Conservation (phyloP, 768 basidiomycete species). For the Tylopilus plumbeoviolaceoides region DNA sequence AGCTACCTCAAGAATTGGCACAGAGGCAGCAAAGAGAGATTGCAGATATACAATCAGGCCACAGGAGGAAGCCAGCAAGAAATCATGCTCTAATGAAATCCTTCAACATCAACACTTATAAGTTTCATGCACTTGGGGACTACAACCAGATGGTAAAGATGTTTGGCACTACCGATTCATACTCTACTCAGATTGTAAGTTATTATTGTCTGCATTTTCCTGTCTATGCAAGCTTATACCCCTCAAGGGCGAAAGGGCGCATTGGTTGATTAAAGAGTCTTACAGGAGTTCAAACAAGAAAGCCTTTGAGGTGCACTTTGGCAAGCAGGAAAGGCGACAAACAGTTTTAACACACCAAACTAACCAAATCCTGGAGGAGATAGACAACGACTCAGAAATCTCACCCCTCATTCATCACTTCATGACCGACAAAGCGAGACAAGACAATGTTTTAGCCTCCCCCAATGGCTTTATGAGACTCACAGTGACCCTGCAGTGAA, state of each 20-base stretch:
- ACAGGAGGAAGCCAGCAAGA: neutral
- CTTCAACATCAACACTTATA: constrained; percentile 29
- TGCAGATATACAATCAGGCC: neutral
- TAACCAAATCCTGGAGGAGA: no score
- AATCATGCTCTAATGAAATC: no score
- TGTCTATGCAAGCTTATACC: no score
- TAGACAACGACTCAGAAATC: no score
- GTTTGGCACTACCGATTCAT: no score
- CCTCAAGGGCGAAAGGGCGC: neutral
- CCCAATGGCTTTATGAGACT: neutral
- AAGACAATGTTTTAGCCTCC: neutral
- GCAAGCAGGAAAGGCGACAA: constrained; percentile 6
- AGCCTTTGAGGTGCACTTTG: neutral
- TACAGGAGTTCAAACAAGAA: constrained; percentile 25
- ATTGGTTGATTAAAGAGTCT: constrained; percentile 20
- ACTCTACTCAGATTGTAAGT: no score
- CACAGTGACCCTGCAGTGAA: constrained; percentile 11
- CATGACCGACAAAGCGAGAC: neutral
- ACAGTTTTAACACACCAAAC: neutral
- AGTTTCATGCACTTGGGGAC: constrained; percentile 27
- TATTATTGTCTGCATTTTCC: no score
- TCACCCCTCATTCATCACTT: neutral
- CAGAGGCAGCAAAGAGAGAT: neutral
- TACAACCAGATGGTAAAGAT: neutral
- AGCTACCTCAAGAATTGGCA: neutral